These are phyloP conservation scores for Tolypocladium ophioglossoides DNA, from an alignment of 2,329 filamentous ascomycete species.

Conservation along the genomic window DNA sequence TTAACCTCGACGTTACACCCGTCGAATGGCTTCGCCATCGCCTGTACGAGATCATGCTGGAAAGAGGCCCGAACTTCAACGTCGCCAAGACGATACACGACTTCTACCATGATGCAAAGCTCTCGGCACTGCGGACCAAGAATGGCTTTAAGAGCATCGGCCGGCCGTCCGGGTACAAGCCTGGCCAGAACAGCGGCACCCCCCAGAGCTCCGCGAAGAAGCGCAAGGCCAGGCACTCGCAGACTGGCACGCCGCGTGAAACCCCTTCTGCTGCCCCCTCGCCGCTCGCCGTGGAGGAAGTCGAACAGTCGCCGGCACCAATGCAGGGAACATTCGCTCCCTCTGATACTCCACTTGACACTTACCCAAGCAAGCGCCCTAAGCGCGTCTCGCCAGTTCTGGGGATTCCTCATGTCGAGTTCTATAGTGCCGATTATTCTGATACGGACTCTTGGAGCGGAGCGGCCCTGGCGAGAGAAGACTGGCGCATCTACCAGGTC, in stretches of 20 bases:
- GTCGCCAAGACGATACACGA: slow-evolving; percentile 39
- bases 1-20: slow-evolving; percentile 40
- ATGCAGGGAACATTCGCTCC: neutral
- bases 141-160: slow-evolving; percentile 48
- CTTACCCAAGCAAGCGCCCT: slow-evolving; percentile 14
- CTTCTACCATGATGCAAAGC: slow-evolving; percentile 45
- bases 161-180: slow-evolving; percentile 38
- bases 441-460: slow-evolving; percentile 40
- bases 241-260: slow-evolving; percentile 15
- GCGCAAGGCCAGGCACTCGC: slow-evolving; percentile 21
- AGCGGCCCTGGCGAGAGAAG: slow-evolving; percentile 31
- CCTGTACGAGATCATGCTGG: slow-evolving; percentile 35
- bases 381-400: slow-evolving; percentile 11
- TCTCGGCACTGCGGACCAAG: slow-evolving; percentile 36
- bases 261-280: slow-evolving; percentile 16
- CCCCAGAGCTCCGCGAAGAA: slow-evolving; percentile 17
- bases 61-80: slow-evolving; percentile 37
- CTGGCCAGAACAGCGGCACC: slow-evolving; percentile 13
- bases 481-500: slow-evolving; percentile 43
- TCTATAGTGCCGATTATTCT: slow-evolving; percentile 36
- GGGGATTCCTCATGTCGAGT: slow-evolving; percentile 20
- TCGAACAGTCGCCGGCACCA: slow-evolving; percentile 1
- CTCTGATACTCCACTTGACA: slow-evolving; percentile 1
- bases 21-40: slow-evolving; percentile 48
- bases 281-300: slow-evolving; percentile 11